Evolutionary conservation across 345 rosid species (phyloP).

Genomic region (Euclidium syriacum): DNA sequence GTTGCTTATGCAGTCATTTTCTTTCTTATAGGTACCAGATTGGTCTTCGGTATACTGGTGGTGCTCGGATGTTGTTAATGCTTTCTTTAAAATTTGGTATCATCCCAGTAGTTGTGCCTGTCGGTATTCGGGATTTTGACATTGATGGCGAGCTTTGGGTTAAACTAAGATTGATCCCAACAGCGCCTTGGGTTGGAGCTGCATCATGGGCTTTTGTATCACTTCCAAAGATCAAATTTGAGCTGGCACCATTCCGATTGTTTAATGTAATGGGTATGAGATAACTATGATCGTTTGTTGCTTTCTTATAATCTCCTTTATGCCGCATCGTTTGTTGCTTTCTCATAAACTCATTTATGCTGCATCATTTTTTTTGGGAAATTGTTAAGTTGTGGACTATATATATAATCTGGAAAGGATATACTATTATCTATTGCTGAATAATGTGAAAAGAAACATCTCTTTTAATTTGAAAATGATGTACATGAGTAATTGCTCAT

Average conservation of each 20-base stretch:
- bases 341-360: neutral
- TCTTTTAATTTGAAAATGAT: neutral
- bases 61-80: slow-evolving; percentile 88
- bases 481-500: slow-evolving; percentile 13
- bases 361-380: no score
- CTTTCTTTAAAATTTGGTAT: slow-evolving; percentile 84
- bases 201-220: slow-evolving; percentile 96
- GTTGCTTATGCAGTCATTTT: slow-evolving; percentile 21
- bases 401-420: slow-evolving; percentile 3
- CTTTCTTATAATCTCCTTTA: slow-evolving; percentile 4
- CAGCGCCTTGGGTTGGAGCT: slow-evolving; percentile 94
- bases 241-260: slow-evolving; percentile 84
- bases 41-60: slow-evolving; percentile 94
- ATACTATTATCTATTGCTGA: neutral
- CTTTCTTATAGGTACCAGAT: slow-evolving; percentile 73
- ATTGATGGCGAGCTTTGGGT: slow-evolving; percentile 99
- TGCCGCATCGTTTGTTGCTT: neutral
- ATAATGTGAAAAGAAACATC: neutral
- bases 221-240: slow-evolving; percentile 93
- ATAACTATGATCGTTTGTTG: neutral
- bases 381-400: neutral
- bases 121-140: slow-evolving; percentile 90
- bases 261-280: slow-evolving; percentile 93
- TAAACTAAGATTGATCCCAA: slow-evolving; percentile 80
- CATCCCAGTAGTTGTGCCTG: slow-evolving; percentile 81